Percentiles rank a stretch among this genome's conserved stretches.
Evolutionary conservation across 345 rosid genomes (phyloP).

Genomic region (Sisymbrium irio): DNA sequence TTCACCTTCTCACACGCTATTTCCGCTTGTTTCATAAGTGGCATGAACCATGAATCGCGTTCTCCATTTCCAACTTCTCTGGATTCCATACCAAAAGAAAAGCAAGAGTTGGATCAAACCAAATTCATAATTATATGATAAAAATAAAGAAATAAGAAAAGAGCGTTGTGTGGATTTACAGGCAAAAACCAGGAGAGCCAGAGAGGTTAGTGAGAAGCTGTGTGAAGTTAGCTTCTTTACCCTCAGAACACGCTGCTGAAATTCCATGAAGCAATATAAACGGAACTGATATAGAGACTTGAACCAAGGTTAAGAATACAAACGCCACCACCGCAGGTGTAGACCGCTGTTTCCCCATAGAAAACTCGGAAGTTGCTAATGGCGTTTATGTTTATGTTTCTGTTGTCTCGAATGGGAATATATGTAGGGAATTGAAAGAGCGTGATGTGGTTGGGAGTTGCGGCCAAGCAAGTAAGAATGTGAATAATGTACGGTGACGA

Average conservation of each 20-base stretch:
- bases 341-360: constrained; percentile 3
- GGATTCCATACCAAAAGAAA: constrained; percentile 7
- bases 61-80: constrained; percentile 88
- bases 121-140: constrained; percentile 4
- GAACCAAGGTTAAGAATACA: constrained; percentile 27
- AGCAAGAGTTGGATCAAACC: background rate
- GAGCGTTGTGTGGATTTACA: constrained; percentile 43
- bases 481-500: constrained; percentile 6
- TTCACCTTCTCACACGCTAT: constrained; percentile 82
- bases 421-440: constrained; percentile 22
- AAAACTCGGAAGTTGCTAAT: constrained; percentile 7
- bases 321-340: constrained; percentile 17
- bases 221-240: constrained; percentile 62
- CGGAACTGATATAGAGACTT: constrained; percentile 53
- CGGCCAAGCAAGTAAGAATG: constrained; percentile 16
- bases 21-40: constrained; percentile 69
- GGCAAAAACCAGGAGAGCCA: constrained; percentile 74
- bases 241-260: constrained; percentile 55
- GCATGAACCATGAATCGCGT: constrained; percentile 90
- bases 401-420: constrained; percentile 15
- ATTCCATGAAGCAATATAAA: constrained; percentile 75
- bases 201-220: constrained; percentile 53
- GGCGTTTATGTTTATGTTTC: constrained; percentile 6
- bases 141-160: background rate
- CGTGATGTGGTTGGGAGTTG: constrained; percentile 30